Base-by-base conservation (phyloP, 2,329 filamentous ascomycete genomes). In the Aspergillus sergii region DNA sequence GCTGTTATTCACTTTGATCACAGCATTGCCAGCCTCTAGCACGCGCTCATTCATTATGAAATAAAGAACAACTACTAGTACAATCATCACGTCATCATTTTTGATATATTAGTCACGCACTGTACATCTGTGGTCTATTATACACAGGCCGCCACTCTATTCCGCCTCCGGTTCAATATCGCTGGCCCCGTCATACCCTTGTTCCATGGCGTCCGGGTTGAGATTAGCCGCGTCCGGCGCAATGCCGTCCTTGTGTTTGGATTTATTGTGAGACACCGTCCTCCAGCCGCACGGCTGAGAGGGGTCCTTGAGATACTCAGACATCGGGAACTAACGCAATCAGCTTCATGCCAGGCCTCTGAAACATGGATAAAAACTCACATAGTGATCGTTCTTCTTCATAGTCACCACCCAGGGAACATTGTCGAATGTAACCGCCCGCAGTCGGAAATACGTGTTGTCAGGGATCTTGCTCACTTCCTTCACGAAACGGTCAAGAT, bases 341-440 rank as follows among this genome's bases (percentile, higher is more conserved):
- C 58, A 70, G 63, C n/a, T n/a, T 32, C 26, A 32, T 34, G 11
- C 45, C 1, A 30, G 11, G 2, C 21, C 10, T 30, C 21, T 10
- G 11, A 0, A 45, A 5, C 9, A 8, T 32, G 39, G 28, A 32
- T 21, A 26, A 43, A 5, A 19, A 75, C 81, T 74, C 72, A 84
- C 82, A 77, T 99, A 99, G 79, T 99, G 95, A 76, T 99, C 94
- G 71, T 97, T 97, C 86, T 98, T 98, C 88, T 99, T 99, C 92
- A 99, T 97, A 10, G 95, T 99, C 45, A 96, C 92, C n/a, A 99
- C 93, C 93, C 95, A 99, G 4, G 94, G 94, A 11, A 99, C 93
- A 73, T 96, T 96, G 78, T 99, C 95, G 74, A 99, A 99, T 0
- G 95, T 98, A 77, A 98, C 93, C n/a, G 95, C 93, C 77, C 94